phyloP scores from a whole-genome alignment of 306 rosid genomes.

The Malus orientalis region DNA sequence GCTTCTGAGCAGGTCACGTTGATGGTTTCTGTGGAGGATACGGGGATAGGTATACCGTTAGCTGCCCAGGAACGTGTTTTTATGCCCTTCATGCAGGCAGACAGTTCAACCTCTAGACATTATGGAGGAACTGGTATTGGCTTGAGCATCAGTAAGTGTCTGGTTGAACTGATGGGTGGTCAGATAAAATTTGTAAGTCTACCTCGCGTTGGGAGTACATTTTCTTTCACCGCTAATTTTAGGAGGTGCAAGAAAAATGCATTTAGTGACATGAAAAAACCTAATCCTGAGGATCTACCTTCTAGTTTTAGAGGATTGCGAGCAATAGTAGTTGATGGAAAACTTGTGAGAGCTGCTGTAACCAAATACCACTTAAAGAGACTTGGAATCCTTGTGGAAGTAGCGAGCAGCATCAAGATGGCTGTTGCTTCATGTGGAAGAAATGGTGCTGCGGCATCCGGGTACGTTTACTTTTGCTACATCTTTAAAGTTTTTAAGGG shows the following conservation, averaged over 20 bases:
- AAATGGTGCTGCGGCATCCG: conserved; percentile 51
- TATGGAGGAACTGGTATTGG: conserved; percentile 99
- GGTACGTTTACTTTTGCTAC: conserved; percentile 29
- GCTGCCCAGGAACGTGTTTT: conserved; percentile 77
- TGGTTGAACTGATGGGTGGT: conserved; percentile 96
- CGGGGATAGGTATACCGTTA: conserved; percentile 91
- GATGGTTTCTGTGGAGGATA: conserved; percentile 90
- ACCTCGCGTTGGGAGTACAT: conserved; percentile 89
- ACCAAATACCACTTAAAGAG: conserved; percentile 86
- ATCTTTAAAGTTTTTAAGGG: not conserved
- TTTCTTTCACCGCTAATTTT: conserved; percentile 69
- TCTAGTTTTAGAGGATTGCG: conserved; percentile 69
- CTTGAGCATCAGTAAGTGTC: conserved; percentile 92
- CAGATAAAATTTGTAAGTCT: conserved; percentile 65
- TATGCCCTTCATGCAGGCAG: conserved; percentile 96
- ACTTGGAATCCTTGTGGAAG: conserved; percentile 72
- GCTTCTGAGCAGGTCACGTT: conserved; percentile 56
- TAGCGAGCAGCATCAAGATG: conserved; percentile 46
- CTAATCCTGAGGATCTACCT: conserved; percentile 69
- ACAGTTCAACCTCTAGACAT: conserved; percentile 92
- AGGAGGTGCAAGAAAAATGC: conserved; percentile 51
- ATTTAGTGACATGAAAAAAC: conserved; percentile 45
- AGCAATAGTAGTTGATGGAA: conserved; percentile 78
- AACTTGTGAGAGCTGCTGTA: conserved; percentile 94
- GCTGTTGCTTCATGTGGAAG: conserved; percentile 52